Conservation (phyloP, 345 rosid species). For the Raphanus raphanistrum region DNA sequence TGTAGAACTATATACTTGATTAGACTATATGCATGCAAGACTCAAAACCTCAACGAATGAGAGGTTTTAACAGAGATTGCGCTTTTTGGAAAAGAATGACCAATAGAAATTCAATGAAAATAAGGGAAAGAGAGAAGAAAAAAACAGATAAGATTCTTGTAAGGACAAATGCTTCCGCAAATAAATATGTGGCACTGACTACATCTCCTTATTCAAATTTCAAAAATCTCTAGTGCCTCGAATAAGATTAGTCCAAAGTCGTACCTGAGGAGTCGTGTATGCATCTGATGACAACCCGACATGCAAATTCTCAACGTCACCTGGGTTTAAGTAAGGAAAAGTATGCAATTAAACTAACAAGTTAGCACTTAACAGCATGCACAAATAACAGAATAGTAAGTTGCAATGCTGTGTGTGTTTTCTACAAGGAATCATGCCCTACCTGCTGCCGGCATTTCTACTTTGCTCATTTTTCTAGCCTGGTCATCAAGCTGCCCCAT, state of each 20-base stretch:
- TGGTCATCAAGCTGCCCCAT: conserved; percentile 39
- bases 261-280: conserved; percentile 57
- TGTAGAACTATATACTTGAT: not conserved
- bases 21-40: not conserved
- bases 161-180: not conserved
- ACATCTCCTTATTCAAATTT: not conserved
- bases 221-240: not conserved
- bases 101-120: not conserved
- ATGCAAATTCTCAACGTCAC: conserved; percentile 56
- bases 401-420: not conserved
- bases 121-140: not conserved
- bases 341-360: not conserved
- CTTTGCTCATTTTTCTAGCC: conserved; percentile 66
- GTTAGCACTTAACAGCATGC: not conserved
- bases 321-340: conserved; percentile 32
- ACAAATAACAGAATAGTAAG: not conserved
- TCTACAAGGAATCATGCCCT: conserved; percentile 36
- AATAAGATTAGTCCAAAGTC: conserved; percentile 11
- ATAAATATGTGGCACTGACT: conserved; percentile 7
- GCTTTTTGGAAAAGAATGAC: not conserved
- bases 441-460: conserved; percentile 53
- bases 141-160: not conserved
- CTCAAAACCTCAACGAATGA: not conserved
- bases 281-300: conserved; percentile 53
- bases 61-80: not conserved